Percentiles rank a stretch among this genome's conserved stretches.
Conservation (phyloP, 176 grass and related monocot genomes). For the Urochloa ruziziensis region DNA sequence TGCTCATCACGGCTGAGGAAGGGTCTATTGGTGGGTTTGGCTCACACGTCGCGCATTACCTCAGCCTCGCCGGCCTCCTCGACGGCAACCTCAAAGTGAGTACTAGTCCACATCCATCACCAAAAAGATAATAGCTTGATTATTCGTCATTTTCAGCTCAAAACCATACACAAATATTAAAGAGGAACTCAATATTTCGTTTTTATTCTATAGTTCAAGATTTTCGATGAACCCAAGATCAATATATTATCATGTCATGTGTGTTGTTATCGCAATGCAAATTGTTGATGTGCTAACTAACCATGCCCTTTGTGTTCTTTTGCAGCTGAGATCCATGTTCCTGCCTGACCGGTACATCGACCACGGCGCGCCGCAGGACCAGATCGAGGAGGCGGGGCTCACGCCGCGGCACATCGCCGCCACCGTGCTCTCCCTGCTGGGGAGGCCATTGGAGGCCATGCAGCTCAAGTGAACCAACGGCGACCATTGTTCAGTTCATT, state of each 20-base stretch:
- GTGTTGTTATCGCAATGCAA: too few relatives aligned
- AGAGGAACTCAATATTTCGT: not conserved
- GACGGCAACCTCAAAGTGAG: slow-evolving; percentile 82
- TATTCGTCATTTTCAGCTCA: not conserved
- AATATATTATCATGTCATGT: too few relatives aligned
- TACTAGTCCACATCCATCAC: not conserved
- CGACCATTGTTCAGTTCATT: not conserved
- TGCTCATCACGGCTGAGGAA: slow-evolving; percentile 84
- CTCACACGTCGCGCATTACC: slow-evolving; percentile 78
- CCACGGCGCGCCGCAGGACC: slow-evolving; percentile 74
- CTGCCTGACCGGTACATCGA: slow-evolving; percentile 88
- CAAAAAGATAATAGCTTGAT: too few relatives aligned
- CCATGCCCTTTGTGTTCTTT: not conserved
- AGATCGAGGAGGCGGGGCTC: slow-evolving; percentile 84
- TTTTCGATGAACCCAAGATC: too few relatives aligned
- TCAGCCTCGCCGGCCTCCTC: slow-evolving; percentile 68
- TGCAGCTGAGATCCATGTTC: slow-evolving; percentile 95
- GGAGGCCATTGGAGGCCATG: slow-evolving; percentile 71
- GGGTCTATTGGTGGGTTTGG: slow-evolving; percentile 87
- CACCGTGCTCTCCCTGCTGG: slow-evolving; percentile 77
- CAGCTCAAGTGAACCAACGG: slow-evolving; percentile 41
- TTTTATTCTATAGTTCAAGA: not conserved
- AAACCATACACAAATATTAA: too few relatives aligned
- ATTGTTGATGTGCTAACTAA: slow-evolving; percentile 19
- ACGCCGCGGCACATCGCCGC: slow-evolving; percentile 72